These are phyloP conservation scores for Picochlorum sp. DNA, from an alignment of 139 green algal genomes.

Conservation along the genomic window DNA sequence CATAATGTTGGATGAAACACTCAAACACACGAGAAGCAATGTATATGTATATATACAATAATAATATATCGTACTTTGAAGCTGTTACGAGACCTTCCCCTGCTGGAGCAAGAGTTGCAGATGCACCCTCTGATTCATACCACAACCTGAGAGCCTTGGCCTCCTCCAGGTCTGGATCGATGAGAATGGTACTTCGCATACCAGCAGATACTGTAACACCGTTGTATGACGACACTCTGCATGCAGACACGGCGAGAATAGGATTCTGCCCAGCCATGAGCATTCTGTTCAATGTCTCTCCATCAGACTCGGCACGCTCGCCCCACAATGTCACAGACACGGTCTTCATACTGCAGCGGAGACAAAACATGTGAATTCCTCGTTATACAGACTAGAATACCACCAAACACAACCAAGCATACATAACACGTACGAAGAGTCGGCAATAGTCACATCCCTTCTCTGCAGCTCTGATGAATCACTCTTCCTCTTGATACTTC, in stretches of 20 bases:
- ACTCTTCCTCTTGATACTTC: slow-evolving; percentile 71
- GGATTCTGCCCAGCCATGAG: slow-evolving; percentile 14
- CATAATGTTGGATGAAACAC: slow-evolving; percentile 7
- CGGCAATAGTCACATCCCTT: slow-evolving; percentile 62
- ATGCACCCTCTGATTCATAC: slow-evolving; percentile 42
- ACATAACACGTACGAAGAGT: slow-evolving; percentile 21
- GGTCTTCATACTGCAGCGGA: slow-evolving; percentile 41
- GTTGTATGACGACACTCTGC: slow-evolving; percentile 58
- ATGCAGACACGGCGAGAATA: slow-evolving; percentile 37
- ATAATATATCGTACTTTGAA: background rate
- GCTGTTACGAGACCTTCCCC: slow-evolving; percentile 45
- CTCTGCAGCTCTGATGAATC: slow-evolving; percentile 62
- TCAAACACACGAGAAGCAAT: slow-evolving; percentile 1
- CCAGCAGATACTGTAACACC: slow-evolving; percentile 57
- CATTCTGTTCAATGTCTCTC: slow-evolving; percentile 36
- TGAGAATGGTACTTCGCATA: slow-evolving; percentile 23
- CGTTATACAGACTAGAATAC: too few species aligned
- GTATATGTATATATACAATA: too few species aligned
- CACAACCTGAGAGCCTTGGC: slow-evolving; percentile 42
- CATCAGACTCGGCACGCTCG: slow-evolving; percentile 24
- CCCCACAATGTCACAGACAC: slow-evolving; percentile 73
- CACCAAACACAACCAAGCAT: too few species aligned
- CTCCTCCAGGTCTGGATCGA: slow-evolving; percentile 49
- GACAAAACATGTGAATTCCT: too few species aligned
- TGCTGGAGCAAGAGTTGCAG: slow-evolving; percentile 28